Evolutionary conservation across 2,329 filamentous ascomycete genomes (phyloP).

Genomic region (Penicillium sp.): DNA sequence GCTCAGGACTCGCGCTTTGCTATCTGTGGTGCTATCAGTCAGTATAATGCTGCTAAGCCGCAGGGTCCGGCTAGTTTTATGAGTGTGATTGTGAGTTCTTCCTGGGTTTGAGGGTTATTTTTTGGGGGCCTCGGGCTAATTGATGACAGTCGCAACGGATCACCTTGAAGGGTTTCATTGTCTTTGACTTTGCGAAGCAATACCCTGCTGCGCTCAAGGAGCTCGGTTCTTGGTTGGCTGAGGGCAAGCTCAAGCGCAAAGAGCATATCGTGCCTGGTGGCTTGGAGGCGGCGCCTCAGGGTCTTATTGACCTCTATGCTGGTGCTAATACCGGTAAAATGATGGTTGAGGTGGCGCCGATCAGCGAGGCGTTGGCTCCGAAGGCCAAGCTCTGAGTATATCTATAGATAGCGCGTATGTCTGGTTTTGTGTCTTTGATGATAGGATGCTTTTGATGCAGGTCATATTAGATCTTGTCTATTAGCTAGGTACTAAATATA

Average conservation of each 20-base stretch:
- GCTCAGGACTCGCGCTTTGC: slow-evolving; percentile 64
- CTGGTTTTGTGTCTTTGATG: neutral
- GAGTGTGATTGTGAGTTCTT: slow-evolving; percentile 40
- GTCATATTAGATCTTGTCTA: neutral
- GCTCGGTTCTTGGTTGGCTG: slow-evolving; percentile 65
- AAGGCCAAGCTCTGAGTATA: slow-evolving; percentile 47
- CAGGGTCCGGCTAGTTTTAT: slow-evolving; percentile 55
- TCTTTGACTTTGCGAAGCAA: slow-evolving; percentile 65
- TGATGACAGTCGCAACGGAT: slow-evolving; percentile 35
- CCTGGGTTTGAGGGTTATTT: neutral
- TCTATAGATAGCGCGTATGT: neutral
- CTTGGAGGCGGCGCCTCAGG: slow-evolving; percentile 61
- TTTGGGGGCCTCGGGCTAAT: slow-evolving; percentile 14
- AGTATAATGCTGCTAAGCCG: slow-evolving; percentile 62
- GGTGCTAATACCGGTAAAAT: slow-evolving; percentile 71
- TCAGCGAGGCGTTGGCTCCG: slow-evolving; percentile 31
- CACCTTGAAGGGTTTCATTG: slow-evolving; percentile 70
- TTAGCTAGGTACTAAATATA: neutral
- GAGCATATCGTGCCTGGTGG: slow-evolving; percentile 72
- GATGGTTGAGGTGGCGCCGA: slow-evolving; percentile 46
- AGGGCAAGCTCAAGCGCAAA: slow-evolving; percentile 70
- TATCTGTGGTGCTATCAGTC: slow-evolving; percentile 69
- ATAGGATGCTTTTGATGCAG: neutral
- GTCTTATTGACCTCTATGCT: slow-evolving; percentile 63
- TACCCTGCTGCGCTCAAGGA: slow-evolving; percentile 60